These are phyloP conservation scores for Acanthamoeba triangularis DNA, from an alignment of 208 protist species.

Conservation along the genomic window DNA sequence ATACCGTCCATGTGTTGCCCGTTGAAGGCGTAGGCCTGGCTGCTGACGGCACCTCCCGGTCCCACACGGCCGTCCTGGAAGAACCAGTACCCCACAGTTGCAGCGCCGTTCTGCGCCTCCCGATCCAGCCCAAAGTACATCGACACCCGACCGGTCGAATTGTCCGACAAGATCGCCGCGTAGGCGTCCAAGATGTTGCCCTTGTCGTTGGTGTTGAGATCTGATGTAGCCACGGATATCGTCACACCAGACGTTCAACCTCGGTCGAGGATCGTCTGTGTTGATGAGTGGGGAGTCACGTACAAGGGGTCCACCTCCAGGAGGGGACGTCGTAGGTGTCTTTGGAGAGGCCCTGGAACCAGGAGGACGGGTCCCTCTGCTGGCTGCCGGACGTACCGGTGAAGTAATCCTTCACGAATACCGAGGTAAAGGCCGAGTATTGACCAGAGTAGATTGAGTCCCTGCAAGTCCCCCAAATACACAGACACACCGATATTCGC, in stretches of 20 bases:
- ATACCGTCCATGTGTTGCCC: not conserved
- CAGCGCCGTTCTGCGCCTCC: not conserved
- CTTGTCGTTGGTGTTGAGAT: slow-evolving; percentile 31
- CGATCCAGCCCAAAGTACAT: not conserved
- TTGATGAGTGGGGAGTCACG: not conserved
- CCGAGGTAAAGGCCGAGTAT: not conserved
- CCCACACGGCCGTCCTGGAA: not conserved
- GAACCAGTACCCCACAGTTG: not conserved
- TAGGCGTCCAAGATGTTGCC: slow-evolving; percentile 17
- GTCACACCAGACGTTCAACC: not conserved
- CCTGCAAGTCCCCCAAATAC: not conserved
- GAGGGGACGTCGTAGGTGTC: not conserved
- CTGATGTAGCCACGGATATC: not conserved
- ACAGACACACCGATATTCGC: not conserved
- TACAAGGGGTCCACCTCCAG: not conserved
- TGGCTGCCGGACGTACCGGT: not conserved
- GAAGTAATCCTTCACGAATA: not conserved
- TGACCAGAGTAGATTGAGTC: not conserved
- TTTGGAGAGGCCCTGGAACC: not conserved
- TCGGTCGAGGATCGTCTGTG: too few relatives aligned
- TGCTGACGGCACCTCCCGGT: not conserved
- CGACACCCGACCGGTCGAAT: not conserved
- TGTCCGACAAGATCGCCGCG: not conserved
- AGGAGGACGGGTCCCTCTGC: not conserved
- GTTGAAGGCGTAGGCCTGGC: slow-evolving; percentile 6